Evolutionary conservation across 2,329 filamentous ascomycete species (phyloP).

Genomic region (Cercospora sp.): DNA sequence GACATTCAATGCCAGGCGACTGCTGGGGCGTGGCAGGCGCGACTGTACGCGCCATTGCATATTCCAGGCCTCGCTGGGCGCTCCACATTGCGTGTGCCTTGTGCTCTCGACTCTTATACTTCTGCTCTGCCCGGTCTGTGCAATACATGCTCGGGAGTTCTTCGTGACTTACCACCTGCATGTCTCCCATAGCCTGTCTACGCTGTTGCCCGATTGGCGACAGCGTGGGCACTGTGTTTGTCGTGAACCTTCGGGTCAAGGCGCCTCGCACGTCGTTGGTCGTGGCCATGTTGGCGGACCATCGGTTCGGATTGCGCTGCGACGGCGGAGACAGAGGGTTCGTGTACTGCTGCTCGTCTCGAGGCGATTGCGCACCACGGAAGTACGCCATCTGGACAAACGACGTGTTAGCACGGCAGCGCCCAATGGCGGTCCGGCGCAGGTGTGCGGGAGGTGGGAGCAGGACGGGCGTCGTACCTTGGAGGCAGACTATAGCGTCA

Average conservation of each 20-base stretch:
- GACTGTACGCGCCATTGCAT: background rate
- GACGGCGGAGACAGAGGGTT: slow-evolving; percentile 53
- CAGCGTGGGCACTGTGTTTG: slow-evolving; percentile 76
- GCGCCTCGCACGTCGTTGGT: slow-evolving; percentile 70
- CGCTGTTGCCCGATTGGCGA: slow-evolving; percentile 59
- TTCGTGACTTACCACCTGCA: slow-evolving; percentile 35
- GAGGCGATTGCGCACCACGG: slow-evolving; percentile 73
- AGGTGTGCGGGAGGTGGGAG: background rate
- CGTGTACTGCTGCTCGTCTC: slow-evolving; percentile 65
- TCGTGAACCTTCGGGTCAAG: slow-evolving; percentile 89
- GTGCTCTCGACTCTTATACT: background rate
- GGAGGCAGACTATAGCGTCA: background rate
- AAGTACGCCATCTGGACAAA: slow-evolving; percentile 61
- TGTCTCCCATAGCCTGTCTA: slow-evolving; percentile 54
- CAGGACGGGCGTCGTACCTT: background rate
- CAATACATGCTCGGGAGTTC: background rate
- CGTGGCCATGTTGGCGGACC: slow-evolving; percentile 44
- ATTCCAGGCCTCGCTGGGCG: background rate
- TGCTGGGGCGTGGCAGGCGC: background rate
- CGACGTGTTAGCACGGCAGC: slow-evolving; percentile 15
- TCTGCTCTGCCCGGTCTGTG: slow-evolving; percentile 4
- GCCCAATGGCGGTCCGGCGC: background rate
- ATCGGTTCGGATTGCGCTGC: slow-evolving; percentile 38
- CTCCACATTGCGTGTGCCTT: background rate
- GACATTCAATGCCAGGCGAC: background rate